Evolutionary conservation across 2,329 filamentous ascomycete genomes (phyloP).

Genomic region (Sclerotinia minor): DNA sequence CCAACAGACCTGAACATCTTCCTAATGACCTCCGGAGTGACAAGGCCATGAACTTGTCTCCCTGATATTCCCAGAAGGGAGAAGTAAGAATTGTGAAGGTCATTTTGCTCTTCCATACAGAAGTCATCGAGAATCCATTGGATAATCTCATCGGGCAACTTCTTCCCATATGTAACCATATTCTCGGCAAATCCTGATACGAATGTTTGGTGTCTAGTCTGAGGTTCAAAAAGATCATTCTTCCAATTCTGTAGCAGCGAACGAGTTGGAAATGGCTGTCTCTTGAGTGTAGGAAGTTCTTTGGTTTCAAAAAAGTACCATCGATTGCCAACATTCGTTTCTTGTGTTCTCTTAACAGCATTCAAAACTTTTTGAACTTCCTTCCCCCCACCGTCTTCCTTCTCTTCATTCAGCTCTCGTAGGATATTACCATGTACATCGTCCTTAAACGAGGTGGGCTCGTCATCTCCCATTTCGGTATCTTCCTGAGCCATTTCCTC

Average conservation of each 20-base stretch:
- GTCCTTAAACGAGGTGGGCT: conserved; percentile 2
- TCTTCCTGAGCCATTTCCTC: conserved; percentile 38
- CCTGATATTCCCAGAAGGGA: conserved; percentile 51
- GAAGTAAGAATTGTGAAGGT: conserved; percentile 61
- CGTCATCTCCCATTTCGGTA: conserved; percentile 13
- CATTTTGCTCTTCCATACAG: conserved; percentile 54
- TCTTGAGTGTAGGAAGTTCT: conserved; percentile 24
- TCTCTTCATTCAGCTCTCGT: conserved; percentile 35
- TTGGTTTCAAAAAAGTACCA: conserved; percentile 58
- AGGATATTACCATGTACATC: conserved; percentile 14
- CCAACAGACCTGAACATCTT: conserved; percentile 60
- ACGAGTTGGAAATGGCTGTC: conserved; percentile 35
- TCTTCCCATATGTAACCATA: conserved; percentile 47
- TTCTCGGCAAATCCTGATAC: conserved; percentile 62
- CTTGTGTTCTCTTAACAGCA: conserved; percentile 62
- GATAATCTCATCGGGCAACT: conserved; percentile 63
- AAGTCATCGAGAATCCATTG: conserved; percentile 65
- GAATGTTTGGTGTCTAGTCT: conserved; percentile 58
- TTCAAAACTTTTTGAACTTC: conserved; percentile 49
- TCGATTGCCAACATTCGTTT: conserved; percentile 51
- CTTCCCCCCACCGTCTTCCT: conserved; percentile 43
- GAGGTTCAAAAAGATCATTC: conserved; percentile 47
- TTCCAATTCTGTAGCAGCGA: conserved; percentile 33
- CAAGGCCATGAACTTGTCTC: conserved; percentile 47
- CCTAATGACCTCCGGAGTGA: conserved; percentile 50